Percentiles rank a stretch among this genome's conserved stretches.
Conservation (phyloP, 2,329 filamentous ascomycete genomes). For the Trichoderma sp. region DNA sequence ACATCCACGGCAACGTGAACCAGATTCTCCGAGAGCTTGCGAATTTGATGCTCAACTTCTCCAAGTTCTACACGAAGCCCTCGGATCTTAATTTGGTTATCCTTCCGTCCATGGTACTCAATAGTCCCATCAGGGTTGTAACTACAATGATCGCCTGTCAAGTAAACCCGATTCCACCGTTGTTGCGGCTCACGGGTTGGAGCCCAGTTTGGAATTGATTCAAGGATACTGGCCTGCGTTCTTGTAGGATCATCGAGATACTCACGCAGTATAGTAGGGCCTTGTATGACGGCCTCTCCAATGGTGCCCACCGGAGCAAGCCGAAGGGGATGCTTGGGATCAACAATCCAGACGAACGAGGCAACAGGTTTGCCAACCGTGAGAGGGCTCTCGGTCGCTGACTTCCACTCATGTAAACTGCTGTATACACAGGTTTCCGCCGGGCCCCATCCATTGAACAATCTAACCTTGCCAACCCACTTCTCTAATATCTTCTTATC, state of each 20-base stretch:
- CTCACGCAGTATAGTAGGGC: not conserved
- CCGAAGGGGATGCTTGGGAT: not conserved
- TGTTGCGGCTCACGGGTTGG: not conserved
- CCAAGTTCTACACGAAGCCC: not conserved
- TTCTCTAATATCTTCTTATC: conserved; percentile 3
- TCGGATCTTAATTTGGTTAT: conserved; percentile 1
- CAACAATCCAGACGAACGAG: not conserved
- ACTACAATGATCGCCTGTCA: not conserved
- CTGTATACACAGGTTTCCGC: conserved; percentile 21
- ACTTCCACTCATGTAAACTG: conserved; percentile 16
- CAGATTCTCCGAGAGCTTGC: not conserved
- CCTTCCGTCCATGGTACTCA: conserved; percentile 11
- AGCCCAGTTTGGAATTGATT: not conserved
- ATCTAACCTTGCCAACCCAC: conserved; percentile 17
- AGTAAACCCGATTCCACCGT: not conserved
- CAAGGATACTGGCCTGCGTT: not conserved
- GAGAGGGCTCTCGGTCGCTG: not conserved
- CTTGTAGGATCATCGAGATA: conserved; percentile 16
- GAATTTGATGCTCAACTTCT: conserved; percentile 21
- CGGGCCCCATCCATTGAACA: conserved; percentile 27
- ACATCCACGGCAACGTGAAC: conserved; percentile 17
- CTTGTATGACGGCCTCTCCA: conserved; percentile 22
- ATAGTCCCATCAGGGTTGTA: conserved; percentile 5
- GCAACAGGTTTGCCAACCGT: conserved; percentile 16
- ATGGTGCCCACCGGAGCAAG: conserved; percentile 11